Evolutionary conservation across 2,329 filamentous ascomycete species (phyloP).

Genomic region (Rhynchosporium graminicola): DNA sequence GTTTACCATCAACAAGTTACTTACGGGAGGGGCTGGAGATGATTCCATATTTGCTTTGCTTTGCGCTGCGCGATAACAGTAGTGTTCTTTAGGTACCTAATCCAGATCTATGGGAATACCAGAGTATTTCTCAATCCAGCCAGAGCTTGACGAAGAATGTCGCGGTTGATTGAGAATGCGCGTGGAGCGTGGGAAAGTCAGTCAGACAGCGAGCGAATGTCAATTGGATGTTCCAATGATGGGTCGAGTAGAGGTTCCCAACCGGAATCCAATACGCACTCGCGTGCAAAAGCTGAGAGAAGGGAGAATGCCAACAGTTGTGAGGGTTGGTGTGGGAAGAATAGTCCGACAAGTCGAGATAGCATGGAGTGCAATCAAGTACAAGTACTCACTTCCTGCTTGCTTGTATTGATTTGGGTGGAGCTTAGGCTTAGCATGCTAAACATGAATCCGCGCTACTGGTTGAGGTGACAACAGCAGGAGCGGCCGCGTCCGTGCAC

Average conservation of each 20-base stretch:
- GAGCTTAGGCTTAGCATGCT: no score
- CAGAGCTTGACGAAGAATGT: slow-evolving; percentile 4
- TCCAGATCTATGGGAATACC: not conserved
- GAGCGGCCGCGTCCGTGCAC: not conserved
- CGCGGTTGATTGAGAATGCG: slow-evolving; percentile 6
- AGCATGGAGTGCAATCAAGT: no score
- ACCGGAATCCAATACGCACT: not conserved
- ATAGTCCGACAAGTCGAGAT: not conserved
- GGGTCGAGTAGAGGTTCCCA: not conserved
- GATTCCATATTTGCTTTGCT: slow-evolving; percentile 6
- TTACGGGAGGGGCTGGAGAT: slow-evolving; percentile 9
- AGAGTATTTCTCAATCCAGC: not conserved
- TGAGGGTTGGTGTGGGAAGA: not conserved
- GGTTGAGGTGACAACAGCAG: no score
- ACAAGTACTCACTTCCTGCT: no score
- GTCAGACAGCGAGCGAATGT: not conserved
- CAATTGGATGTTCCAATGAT: not conserved
- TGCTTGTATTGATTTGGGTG: no score
- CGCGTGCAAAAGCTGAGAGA: not conserved
- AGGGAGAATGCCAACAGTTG: not conserved
- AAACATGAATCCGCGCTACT: no score
- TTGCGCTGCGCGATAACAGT: slow-evolving; percentile 1
- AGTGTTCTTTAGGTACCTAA: not conserved
- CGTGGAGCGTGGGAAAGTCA: slow-evolving; percentile 2
- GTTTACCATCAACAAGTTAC: slow-evolving; percentile 11